Evolutionary conservation across 495 filamentous ascomycete genomes (phyloP).

Genomic region (Daldinia decipiens): DNA sequence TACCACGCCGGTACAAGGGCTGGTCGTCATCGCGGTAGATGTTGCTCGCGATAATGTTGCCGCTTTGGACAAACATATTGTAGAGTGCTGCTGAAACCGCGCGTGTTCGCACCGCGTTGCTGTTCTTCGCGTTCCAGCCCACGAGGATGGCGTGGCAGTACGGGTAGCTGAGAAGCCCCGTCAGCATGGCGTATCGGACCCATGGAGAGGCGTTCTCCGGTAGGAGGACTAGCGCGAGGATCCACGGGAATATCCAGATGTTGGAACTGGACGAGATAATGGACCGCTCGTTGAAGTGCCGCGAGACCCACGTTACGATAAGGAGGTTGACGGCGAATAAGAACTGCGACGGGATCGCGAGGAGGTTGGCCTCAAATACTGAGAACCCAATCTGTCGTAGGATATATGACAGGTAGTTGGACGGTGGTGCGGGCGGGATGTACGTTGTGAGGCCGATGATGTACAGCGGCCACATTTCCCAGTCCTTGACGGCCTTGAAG

Average conservation of each 20-base stretch:
- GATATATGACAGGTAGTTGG: slow-evolving; percentile 61
- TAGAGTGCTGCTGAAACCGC: slow-evolving; percentile 66
- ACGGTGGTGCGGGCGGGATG: slow-evolving; percentile 60
- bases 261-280: slow-evolving; percentile 62
- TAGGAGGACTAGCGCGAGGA: slow-evolving; percentile 62
- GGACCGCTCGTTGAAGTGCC: slow-evolving; percentile 63
- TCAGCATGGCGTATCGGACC: slow-evolving; percentile 63
- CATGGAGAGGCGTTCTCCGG: slow-evolving; percentile 55
- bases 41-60: slow-evolving; percentile 62
- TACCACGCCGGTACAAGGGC: slow-evolving; percentile 64
- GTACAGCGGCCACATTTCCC: slow-evolving; percentile 70
- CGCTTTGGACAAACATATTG: slow-evolving; percentile 59
- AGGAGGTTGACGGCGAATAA: slow-evolving; percentile 57
- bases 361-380: slow-evolving; percentile 64
- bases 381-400: slow-evolving; percentile 63
- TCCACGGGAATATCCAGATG: slow-evolving; percentile 65
- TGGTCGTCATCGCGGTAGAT: slow-evolving; percentile 67
- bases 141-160: slow-evolving; percentile 72
- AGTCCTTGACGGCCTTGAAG: slow-evolving; percentile 62
- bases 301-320: slow-evolving; percentile 65
- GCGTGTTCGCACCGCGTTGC: slow-evolving; percentile 68
- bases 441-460: slow-evolving; percentile 62
- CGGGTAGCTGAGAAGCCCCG: slow-evolving; percentile 65
- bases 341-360: slow-evolving; percentile 62
- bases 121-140: slow-evolving; percentile 68